Evolutionary conservation across 345 rosid species (phyloP), one percentile per base, ranked within the genome.

Genomic region (Pugionium dolabratum): DNA sequence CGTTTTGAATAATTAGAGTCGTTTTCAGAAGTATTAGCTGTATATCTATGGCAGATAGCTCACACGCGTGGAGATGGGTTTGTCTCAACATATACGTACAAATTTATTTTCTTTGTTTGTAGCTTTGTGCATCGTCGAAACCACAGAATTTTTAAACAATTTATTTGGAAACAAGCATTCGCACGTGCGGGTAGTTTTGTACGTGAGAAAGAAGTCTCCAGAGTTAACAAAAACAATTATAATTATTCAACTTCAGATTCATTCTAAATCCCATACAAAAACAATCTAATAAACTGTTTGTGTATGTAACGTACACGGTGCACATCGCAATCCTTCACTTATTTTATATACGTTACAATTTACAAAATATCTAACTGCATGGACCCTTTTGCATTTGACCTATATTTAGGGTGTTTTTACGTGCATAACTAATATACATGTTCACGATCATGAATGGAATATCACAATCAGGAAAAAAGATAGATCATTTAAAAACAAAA

Each of bases 11-110:
- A 48, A 27, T 34, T 28, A 71, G 9, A 41, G 75, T 72, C 67
- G 67, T 73, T 58, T 50, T 73, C 76, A 25, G 47, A 43, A 65
- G 42, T 26, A 50, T 66, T 66, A 64, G 76, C 66, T 64, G 66
- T 60, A 73, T 52, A 59, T 52, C 59, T 40, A 57, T 41, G 75
- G 59, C 51, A 50, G 65, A 71, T 56, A 73, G 72, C 62, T 44
- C 72, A 66, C 66, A 64, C 66, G 71, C 76, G 60, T 72, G 71
- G 66, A 33, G 35, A 51, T 52, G 40, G 49, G 31, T 29, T 53
- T 73, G 72, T 66, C 77, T 66, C 63, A 46, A 44, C 31, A 43
- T 66, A 59, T 2, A 52, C 72, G 72, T 73, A 59, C 72, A 59
- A 45, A 52, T 35, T 4, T 3, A 37, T 31, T 52, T 5, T 59